These are phyloP conservation scores for Trichoderma asperellum DNA, from an alignment of 2,329 filamentous ascomycete species.

Conservation along the genomic window DNA sequence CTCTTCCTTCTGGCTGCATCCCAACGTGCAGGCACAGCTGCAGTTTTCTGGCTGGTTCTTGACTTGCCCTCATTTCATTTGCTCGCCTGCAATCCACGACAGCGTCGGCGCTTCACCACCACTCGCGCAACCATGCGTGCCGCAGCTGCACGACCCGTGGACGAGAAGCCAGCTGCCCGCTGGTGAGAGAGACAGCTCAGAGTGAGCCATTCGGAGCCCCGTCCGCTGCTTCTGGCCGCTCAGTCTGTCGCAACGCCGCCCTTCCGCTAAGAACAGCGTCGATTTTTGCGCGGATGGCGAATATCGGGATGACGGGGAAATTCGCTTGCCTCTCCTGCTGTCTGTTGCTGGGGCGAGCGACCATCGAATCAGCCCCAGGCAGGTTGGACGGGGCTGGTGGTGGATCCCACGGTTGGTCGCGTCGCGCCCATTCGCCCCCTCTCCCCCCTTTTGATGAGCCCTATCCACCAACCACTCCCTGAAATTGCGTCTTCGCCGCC, in stretches of 20 bases:
- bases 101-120: not conserved
- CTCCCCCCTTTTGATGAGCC: slow-evolving; percentile 23
- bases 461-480: slow-evolving; percentile 33
- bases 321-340: slow-evolving; percentile 20
- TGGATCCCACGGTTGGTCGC: slow-evolving; percentile 33
- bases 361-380: slow-evolving; percentile 27
- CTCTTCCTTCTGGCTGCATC: slow-evolving; percentile 19
- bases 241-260: slow-evolving; percentile 15
- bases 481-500: slow-evolving; percentile 35
- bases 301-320: slow-evolving; percentile 24
- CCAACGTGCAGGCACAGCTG: slow-evolving; percentile 1
- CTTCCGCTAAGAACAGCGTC: slow-evolving; percentile 12
- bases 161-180: slow-evolving; percentile 10
- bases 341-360: slow-evolving; percentile 19
- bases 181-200: slow-evolving; percentile 6
- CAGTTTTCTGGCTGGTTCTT: not conserved
- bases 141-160: slow-evolving; percentile 8
- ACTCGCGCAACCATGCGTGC: slow-evolving; percentile 16
- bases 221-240: not conserved
- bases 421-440: slow-evolving; percentile 30
- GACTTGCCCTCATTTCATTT: not conserved
- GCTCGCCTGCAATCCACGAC: slow-evolving; percentile 8
- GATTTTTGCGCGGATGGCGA: slow-evolving; percentile 19
- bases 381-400: slow-evolving; percentile 31
- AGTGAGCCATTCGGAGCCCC: slow-evolving; percentile 5